Percentiles rank a stretch among this genome's conserved stretches.
phyloP scores from a whole-genome alignment of 148 eudicot species.

The Chenopodium album region DNA sequence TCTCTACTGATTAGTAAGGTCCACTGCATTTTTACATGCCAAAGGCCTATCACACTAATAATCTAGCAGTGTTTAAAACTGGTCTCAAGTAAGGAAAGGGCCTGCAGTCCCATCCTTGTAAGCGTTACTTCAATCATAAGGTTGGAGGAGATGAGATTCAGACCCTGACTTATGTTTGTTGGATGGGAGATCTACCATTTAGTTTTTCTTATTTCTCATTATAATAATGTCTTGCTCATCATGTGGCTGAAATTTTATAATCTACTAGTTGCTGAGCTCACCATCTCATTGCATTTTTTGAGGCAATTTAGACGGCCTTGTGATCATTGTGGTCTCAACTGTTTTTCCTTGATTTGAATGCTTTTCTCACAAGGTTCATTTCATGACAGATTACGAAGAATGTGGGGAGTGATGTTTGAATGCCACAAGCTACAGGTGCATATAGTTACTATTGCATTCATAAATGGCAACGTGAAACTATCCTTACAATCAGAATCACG shows the following conservation, averaged over 20 bases:
- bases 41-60: too few relatives aligned
- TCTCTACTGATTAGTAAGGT: too few relatives aligned
- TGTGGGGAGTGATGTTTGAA: constrained; percentile 91
- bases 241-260: too few relatives aligned
- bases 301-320: not conserved
- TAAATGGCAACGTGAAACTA: constrained; percentile 42
- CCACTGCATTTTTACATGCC: too few relatives aligned
- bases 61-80: too few relatives aligned
- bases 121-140: not conserved
- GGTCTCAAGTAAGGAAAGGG: too few relatives aligned
- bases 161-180: not conserved
- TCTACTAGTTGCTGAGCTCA: too few relatives aligned
- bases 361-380: constrained; percentile 11
- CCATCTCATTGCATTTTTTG: too few relatives aligned
- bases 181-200: not conserved
- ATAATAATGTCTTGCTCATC: too few relatives aligned
- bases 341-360: not conserved
- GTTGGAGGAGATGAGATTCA: not conserved
- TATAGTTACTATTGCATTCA: constrained; percentile 45
- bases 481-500: constrained; percentile 60
- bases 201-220: not conserved
- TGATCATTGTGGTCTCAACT: not conserved
- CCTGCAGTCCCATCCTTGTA: too few relatives aligned
- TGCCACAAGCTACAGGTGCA: constrained; percentile 78
- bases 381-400: constrained; percentile 62